Evolutionary conservation across 805 yeast genomes (phyloP), one percentile per base, ranked within the genome.

Genomic region (Yarrowia sp.): DNA sequence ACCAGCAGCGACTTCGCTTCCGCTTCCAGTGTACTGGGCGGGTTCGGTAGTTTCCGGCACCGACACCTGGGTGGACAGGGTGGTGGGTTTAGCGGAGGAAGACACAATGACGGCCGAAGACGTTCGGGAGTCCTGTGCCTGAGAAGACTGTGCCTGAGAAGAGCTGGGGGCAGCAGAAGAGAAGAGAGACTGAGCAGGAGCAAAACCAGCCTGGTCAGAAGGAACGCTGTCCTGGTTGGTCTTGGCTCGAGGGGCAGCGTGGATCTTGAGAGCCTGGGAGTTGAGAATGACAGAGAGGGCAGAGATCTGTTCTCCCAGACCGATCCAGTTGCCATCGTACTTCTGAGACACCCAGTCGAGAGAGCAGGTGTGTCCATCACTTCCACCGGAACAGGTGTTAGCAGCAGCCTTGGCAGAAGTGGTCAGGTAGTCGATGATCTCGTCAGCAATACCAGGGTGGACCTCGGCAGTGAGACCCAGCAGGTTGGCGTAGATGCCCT

Each of bases 341-440:
- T 15, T 10, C 43, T 77, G 78, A n/a, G 72, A 69, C 14, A 83
- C 75, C 97, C 97, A 91, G 76, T 87, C 80, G 65, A 83, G 76
- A 58, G 97, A 96, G 79, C 97, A 92, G 0, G 97, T 91, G 71
- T 87, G 86, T 9, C 89, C 89, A 75, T 91, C 97, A 2, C 78
- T 65, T 72, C 96, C 96, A 69, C 97, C 97, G 0, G 87, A 80
- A 78, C 97, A 91, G 0, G 94, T 84, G 61, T 79, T 78, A 2
- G 93, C 94, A 0, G 96, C 97, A 40, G 87, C 97, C 34, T 70
- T 69, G 1, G 91, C 90, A 33, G 88, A 86, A 40, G 81, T 77
- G 30, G 79, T 80, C 40, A 88, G 72, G 72, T 82, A 78, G 10
- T 77, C 70, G 73, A 80, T 79, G 70, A 89, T 84, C 3, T 76